Conservation (phyloP, 225 moss, liverwort and hornwort genomes). For the Takakia lepidozioides region DNA sequence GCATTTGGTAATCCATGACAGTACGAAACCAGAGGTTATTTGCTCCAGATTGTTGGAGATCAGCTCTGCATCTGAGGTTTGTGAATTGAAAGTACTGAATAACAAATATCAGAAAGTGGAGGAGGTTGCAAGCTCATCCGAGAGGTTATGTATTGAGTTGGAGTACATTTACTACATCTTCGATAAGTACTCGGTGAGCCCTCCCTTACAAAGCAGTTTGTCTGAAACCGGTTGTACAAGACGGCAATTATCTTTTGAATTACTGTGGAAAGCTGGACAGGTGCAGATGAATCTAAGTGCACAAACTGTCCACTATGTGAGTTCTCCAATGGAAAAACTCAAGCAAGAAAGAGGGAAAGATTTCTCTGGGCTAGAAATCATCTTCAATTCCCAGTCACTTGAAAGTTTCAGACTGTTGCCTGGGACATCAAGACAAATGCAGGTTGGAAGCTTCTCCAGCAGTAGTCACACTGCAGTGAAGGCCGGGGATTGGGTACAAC, state of each 20-base stretch:
- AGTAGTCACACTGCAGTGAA: neutral
- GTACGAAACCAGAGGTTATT: slow-evolving; percentile 8
- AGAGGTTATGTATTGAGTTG: slow-evolving; percentile 20
- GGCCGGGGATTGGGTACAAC: slow-evolving; percentile 29
- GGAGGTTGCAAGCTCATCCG: neutral
- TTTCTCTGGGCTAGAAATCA: slow-evolving; percentile 11
- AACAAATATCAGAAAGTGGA: neutral
- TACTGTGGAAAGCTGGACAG: slow-evolving; percentile 4
- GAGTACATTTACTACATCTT: slow-evolving; percentile 43
- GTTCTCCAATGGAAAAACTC: slow-evolving; percentile 18
- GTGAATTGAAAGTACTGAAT: slow-evolving; percentile 20
- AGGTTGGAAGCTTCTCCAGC: neutral
- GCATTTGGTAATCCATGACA: slow-evolving; percentile 30
- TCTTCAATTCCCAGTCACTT: neutral
- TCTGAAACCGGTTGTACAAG: neutral
- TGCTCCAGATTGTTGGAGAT: slow-evolving; percentile 24
- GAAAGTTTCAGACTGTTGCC: too few relatives aligned
- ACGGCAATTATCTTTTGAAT: neutral
- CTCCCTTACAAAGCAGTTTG: slow-evolving; percentile 4
- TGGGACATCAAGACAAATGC: too few relatives aligned
- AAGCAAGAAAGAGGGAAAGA: slow-evolving; percentile 42
- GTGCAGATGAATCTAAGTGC: slow-evolving; percentile 2
- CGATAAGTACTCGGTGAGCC: slow-evolving; percentile 46
- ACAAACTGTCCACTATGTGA: slow-evolving; percentile 16
- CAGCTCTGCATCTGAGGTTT: slow-evolving; percentile 36